Percentiles rank a stretch among this genome's conserved stretches.
These are phyloP conservation scores for Cenococcum geophilum DNA, from an alignment of 495 filamentous ascomycete genomes.

Conservation along the genomic window DNA sequence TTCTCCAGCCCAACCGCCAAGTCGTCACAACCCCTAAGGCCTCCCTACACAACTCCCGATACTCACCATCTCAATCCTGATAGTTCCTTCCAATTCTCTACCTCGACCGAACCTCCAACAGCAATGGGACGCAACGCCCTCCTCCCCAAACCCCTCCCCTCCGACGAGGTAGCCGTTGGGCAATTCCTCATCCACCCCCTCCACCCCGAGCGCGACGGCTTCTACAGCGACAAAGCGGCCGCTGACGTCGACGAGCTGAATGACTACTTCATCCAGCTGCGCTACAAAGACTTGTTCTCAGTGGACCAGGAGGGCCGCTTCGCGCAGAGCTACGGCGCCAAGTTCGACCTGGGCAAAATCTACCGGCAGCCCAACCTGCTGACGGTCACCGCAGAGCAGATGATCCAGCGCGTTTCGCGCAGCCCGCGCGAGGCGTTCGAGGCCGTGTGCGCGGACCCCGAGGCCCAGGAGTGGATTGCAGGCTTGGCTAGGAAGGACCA, in stretches of 20 bases:
- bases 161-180: constrained; percentile 27
- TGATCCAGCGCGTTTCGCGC: constrained; percentile 25
- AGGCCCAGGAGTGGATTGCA: constrained; percentile 24
- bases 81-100: no score
- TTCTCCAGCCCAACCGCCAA: no score
- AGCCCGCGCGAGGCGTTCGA: constrained; percentile 18
- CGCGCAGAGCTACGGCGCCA: constrained; percentile 30
- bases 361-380: constrained; percentile 28
- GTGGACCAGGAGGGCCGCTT: constrained; percentile 30
- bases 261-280: constrained; percentile 32
- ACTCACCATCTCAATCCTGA: no score
- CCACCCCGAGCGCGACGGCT: constrained; percentile 29
- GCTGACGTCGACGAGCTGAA: constrained; percentile 26
- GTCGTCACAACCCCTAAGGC: no score
- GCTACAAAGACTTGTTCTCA: constrained; percentile 30
- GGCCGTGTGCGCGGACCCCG: constrained; percentile 24
- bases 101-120: no score
- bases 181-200: constrained; percentile 29
- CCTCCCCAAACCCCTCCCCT: constrained; percentile 27
- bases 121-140: constrained; percentile 19
- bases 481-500: constrained; percentile 6
- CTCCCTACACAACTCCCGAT: no score
- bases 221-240: constrained; percentile 18
- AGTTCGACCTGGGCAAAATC: constrained; percentile 29
- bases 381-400: constrained; percentile 26